phyloP scores from a whole-genome alignment of 768 basidiomycete species.

The Kwoniella mangroviensis region DNA sequence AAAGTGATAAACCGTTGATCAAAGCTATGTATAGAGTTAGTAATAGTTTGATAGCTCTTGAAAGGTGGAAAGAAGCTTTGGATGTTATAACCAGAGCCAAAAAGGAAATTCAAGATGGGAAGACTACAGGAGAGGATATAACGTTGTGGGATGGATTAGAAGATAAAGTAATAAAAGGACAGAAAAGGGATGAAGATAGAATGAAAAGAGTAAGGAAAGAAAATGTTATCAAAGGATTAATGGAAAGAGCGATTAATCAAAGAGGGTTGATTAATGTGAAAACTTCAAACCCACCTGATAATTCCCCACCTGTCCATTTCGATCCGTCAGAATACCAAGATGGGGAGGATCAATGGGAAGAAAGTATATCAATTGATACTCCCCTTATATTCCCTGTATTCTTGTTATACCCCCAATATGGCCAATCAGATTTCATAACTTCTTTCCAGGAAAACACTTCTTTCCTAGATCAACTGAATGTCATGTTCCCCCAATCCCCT shows the following conservation, averaged over 20 bases:
- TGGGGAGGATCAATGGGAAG: conserved; percentile 5
- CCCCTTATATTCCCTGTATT: conserved; percentile 81
- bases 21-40: conserved; percentile 90
- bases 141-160: conserved; percentile 62
- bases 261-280: conserved; percentile 62
- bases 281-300: conserved; percentile 56
- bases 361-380: conserved; percentile 63
- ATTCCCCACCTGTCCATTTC: conserved; percentile 55
- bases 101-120: conserved; percentile 26
- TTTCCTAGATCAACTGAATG: conserved; percentile 71
- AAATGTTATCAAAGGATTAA: conserved; percentile 62
- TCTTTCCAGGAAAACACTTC: conserved; percentile 83
- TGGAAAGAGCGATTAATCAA: conserved; percentile 72
- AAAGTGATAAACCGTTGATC: conserved; percentile 58
- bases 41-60: conserved; percentile 73
- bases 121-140: conserved; percentile 64
- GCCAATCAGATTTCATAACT: conserved; percentile 84
- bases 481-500: conserved; percentile 75
- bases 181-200: conserved; percentile 35
- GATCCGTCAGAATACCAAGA: conserved; percentile 41
- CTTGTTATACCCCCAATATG: conserved; percentile 89
- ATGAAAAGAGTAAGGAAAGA: conserved; percentile 60
- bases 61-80: conserved; percentile 75
- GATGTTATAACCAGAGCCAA: conserved; percentile 73
- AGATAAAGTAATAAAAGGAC: conserved; percentile 47